Percentiles rank a stretch among this genome's conserved stretches.
phyloP scores from a whole-genome alignment of 495 filamentous ascomycete species.

The Entonaema liquescens region DNA sequence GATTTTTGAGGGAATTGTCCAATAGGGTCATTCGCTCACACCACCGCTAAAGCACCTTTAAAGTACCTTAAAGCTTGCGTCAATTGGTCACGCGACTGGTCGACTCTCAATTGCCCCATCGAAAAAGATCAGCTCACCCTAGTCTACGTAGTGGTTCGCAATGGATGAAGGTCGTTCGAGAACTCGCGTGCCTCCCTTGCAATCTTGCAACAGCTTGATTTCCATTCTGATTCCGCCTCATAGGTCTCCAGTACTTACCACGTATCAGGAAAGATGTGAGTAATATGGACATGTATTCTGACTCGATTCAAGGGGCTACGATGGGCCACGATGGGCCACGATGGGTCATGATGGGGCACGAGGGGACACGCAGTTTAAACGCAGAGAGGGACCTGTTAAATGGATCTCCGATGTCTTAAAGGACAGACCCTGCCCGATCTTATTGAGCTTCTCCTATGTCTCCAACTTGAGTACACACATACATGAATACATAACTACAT shows the following conservation, averaged over 20 bases:
- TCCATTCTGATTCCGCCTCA: conserved; percentile 1
- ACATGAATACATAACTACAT: background rate
- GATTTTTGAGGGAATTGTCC: conserved; percentile 34
- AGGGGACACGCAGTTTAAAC: background rate
- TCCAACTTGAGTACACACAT: conserved; percentile 22
- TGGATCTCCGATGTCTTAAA: conserved; percentile 31
- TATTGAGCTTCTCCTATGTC: conserved; percentile 31
- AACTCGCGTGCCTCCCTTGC: conserved; percentile 41
- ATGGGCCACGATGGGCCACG: no score
- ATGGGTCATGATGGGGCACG: background rate
- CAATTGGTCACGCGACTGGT: conserved; percentile 41
- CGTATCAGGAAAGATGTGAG: conserved; percentile 12
- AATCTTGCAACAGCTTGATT: conserved; percentile 5
- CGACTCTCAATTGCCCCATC: conserved; percentile 35
- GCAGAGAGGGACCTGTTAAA: background rate
- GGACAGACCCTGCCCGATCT: conserved; percentile 18
- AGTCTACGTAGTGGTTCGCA: conserved; percentile 8
- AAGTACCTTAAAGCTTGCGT: conserved; percentile 31
- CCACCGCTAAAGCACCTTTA: conserved; percentile 12
- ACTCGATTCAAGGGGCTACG: conserved; percentile 33
- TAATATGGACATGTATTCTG: conserved; percentile 31
- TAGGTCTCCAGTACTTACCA: background rate
- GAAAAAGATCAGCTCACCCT: conserved; percentile 40
- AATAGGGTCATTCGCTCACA: conserved; percentile 33
- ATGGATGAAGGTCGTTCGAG: conserved; percentile 38